These are phyloP conservation scores for Pseudopithomyces maydicus DNA, from an alignment of 2,329 filamentous ascomycete species.

Conservation along the genomic window DNA sequence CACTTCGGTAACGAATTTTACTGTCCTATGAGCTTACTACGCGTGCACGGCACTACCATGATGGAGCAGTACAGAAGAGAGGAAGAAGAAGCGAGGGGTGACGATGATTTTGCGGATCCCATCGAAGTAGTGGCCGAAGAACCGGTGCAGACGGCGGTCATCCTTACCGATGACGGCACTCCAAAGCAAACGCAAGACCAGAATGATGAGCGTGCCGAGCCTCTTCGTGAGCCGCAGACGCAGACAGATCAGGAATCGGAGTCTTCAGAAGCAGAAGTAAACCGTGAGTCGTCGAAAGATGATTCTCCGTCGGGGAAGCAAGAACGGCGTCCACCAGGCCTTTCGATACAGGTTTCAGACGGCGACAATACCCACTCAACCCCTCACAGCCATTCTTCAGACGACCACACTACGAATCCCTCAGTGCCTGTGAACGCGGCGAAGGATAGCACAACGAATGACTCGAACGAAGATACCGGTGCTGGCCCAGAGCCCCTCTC, in stretches of 20 bases:
- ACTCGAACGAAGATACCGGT: background rate
- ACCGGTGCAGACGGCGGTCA: conserved; percentile 42
- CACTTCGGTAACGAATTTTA: conserved; percentile 98
- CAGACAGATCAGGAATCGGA: background rate
- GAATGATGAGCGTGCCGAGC: conserved; percentile 10
- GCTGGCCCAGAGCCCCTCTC: conserved; percentile 1
- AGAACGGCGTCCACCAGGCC: background rate
- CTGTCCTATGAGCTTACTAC: conserved; percentile 86
- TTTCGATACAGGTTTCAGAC: background rate
- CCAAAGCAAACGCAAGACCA: conserved; percentile 25
- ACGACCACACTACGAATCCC: background rate
- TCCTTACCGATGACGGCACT: conserved; percentile 29
- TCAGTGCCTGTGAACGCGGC: background rate
- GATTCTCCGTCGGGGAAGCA: background rate
- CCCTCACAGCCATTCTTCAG: background rate
- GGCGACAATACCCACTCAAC: background rate
- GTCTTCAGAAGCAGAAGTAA: background rate
- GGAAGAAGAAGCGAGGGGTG: conserved; percentile 66
- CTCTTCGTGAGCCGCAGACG: background rate
- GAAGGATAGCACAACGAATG: background rate
- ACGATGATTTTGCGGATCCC: conserved; percentile 67
- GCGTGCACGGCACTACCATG: conserved; percentile 91
- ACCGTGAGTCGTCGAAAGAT: background rate
- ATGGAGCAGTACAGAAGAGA: conserved; percentile 94
- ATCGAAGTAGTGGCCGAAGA: conserved; percentile 50